phyloP scores from a whole-genome alignment of 257 asterid genomes.

The Forsythia viridissima region DNA sequence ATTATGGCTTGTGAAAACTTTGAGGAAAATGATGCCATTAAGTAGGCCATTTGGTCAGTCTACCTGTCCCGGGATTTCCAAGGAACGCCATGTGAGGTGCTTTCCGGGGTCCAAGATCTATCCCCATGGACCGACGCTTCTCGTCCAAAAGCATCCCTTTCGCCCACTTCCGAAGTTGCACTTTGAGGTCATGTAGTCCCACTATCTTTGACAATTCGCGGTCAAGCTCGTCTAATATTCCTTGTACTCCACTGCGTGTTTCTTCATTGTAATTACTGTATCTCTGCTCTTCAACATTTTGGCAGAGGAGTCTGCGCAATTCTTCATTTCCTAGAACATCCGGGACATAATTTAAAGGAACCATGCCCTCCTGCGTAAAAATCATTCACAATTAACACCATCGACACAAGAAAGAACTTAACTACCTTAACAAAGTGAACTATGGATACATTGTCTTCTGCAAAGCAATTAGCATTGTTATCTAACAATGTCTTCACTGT shows the following conservation, averaged over 20 bases:
- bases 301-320: constrained; percentile 41
- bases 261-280: constrained; percentile 41
- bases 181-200: constrained; percentile 65
- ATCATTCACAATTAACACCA: constrained; percentile 6
- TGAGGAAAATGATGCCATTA: neutral
- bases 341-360: constrained; percentile 65
- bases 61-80: constrained; percentile 94
- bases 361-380: constrained; percentile 68
- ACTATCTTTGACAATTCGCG: constrained; percentile 65
- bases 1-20: neutral
- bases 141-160: constrained; percentile 89
- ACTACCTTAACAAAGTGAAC: neutral
- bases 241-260: constrained; percentile 44
- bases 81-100: constrained; percentile 95
- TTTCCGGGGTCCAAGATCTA: constrained; percentile 76
- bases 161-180: constrained; percentile 82
- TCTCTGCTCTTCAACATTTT: constrained; percentile 48
- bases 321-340: constrained; percentile 49
- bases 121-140: constrained; percentile 79
- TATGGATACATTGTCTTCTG: neutral
- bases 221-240: constrained; percentile 69
- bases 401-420: neutral
- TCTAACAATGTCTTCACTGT: constrained; percentile 29
- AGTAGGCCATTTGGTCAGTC: neutral
- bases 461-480: constrained; percentile 40